Evolutionary conservation across 257 asterid genomes (phyloP).

Genomic region (Plantago major): DNA sequence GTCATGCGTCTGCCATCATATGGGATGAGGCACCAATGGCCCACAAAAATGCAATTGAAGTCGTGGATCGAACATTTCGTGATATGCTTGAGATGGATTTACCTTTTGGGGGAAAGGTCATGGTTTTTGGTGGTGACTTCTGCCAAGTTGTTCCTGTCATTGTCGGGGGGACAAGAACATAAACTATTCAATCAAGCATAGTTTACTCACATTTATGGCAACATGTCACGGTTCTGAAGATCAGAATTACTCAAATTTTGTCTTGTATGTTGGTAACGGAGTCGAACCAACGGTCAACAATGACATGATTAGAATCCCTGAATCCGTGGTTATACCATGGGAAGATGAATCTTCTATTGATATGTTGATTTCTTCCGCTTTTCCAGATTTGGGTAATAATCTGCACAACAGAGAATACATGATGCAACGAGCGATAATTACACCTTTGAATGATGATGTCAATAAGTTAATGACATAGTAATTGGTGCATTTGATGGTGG

Average conservation of each 20-base stretch:
- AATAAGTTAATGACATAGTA: background rate
- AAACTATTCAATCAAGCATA: background rate
- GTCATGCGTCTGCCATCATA: background rate
- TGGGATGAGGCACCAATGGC: constrained; percentile 1
- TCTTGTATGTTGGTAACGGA: background rate
- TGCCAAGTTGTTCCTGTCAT: background rate
- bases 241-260: background rate
- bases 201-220: background rate
- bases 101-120: constrained; percentile 12
- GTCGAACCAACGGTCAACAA: background rate
- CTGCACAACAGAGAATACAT: background rate
- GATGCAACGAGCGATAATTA: background rate
- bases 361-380: background rate
- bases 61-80: background rate
- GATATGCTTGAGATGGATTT: background rate
- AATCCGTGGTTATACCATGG: background rate
- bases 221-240: background rate
- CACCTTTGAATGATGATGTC: background rate
- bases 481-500: background rate
- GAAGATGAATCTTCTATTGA: background rate
- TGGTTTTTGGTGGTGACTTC: constrained; percentile 11
- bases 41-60: background rate
- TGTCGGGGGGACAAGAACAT: background rate
- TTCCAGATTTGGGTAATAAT: background rate
- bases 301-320: background rate